Evolutionary conservation across 2,329 filamentous ascomycete species (phyloP), one percentile per base, ranked within the genome.

Genomic region (Aspergillus chevalieri): DNA sequence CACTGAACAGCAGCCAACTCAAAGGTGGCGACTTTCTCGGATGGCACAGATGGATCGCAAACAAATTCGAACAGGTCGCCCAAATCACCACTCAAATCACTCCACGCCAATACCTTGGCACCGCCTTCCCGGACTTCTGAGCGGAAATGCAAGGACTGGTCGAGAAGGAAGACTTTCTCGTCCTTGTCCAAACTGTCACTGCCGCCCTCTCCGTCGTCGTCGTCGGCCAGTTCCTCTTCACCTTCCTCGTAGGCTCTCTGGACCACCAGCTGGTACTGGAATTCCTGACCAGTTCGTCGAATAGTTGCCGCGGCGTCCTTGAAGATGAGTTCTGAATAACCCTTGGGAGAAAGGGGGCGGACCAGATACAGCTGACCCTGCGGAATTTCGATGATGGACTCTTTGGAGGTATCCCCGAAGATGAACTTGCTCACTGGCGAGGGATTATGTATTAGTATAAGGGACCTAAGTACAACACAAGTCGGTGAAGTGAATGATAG

Each of bases 61-160:
- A 98, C 87, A 66, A 97, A 98, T 69, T 98, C 92, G 78, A 89
- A 98, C n/a, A 97, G 79, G 70, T 98, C 93, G 47, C 90, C 92
- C 28, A 83, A 80, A 75, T 98, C 93, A 49, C 93, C 93, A 61
- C 90, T 96, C 52, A 97, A 74, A 65, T 98, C 93, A 58, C 87
- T 85, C 93, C 93, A 98, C 52, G 92, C 92, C 56, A 98, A 80
- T 7, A 97, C 84, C 63, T 87, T 89, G 60, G 94, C 87, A 19
- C 87, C 87, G 34, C 83, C 84, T 55, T 89, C 83, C 56, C 91
- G 81, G 55, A 86, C 81, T 66, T 94, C 89, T 41, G 89, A 86
- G 50, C 92, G 85, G 63, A 98, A 89, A 65, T 89, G 89, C 34
- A 98, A 78, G 47, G 83, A 82, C 68, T 96, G 86, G 79, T 97